These are phyloP conservation scores for Punica granatum DNA, from an alignment of 345 rosid genomes.

Conservation along the genomic window DNA sequence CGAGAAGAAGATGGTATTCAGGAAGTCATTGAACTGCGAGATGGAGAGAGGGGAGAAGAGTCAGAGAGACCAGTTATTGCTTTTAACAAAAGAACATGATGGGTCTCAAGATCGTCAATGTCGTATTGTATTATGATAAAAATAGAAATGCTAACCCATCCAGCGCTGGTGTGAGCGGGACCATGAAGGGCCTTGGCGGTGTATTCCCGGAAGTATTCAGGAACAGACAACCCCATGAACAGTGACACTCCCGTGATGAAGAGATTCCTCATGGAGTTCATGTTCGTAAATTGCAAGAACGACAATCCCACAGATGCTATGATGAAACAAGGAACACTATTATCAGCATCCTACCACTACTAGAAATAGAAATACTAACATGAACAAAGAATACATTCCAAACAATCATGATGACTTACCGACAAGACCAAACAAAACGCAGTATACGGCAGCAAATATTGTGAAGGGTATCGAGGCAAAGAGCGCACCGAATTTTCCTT, in stretches of 20 bases:
- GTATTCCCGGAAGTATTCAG: constrained; percentile 85
- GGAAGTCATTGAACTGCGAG: constrained; percentile 87
- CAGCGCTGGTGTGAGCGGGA: constrained; percentile 82
- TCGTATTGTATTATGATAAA: too few relatives aligned
- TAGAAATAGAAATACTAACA: neutral
- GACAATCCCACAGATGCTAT: constrained; percentile 91
- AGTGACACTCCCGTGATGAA: constrained; percentile 79
- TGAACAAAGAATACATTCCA: neutral
- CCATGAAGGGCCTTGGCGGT: constrained; percentile 73
- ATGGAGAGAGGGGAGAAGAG: neutral
- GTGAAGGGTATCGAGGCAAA: constrained; percentile 96
- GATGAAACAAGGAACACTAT: neutral
- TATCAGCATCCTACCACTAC: neutral
- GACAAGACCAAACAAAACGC: constrained; percentile 87
- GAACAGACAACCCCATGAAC: constrained; percentile 82
- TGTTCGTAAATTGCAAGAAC: constrained; percentile 93
- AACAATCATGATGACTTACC: constrained; percentile 30
- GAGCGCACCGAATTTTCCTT: constrained; percentile 95
- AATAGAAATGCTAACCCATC: constrained; percentile 50
- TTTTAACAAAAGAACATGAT: neutral
- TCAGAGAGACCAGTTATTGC: too few relatives aligned
- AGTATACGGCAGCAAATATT: constrained; percentile 87
- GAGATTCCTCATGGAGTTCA: constrained; percentile 97
- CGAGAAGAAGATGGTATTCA: constrained; percentile 87
- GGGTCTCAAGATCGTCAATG: too few relatives aligned